A percentile compares a stretch with the other conserved stretches of the same genome.
Conservation (phyloP, 2,329 filamentous ascomycete genomes). For the Alternaria sp. region DNA sequence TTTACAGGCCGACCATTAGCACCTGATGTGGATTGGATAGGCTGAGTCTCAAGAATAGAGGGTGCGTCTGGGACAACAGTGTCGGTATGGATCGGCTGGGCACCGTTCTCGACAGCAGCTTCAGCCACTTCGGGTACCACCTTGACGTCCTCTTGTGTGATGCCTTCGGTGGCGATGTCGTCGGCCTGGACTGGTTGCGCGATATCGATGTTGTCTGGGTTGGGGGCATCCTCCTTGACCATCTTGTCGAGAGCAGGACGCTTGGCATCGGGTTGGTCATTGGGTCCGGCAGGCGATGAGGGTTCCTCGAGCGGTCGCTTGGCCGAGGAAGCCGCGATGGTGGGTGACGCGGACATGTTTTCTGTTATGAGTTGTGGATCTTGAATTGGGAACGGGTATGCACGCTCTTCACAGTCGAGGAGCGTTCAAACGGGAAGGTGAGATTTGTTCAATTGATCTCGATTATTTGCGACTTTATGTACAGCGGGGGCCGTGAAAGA, state of each 20-base stretch:
- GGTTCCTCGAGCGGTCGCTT: conserved; percentile 98
- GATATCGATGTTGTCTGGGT: conserved; percentile 57
- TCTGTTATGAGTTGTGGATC: conserved; percentile 36
- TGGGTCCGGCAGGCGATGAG: conserved; percentile 88
- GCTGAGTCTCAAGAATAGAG: conserved; percentile 60
- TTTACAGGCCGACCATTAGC: conserved; percentile 58
- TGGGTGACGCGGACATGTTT: conserved; percentile 56
- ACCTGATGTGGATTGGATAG: conserved; percentile 63
- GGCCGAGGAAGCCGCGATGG: conserved; percentile 65
- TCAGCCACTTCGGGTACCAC: conserved; percentile 30
- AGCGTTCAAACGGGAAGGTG: conserved; percentile 37
- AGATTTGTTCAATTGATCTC: conserved; percentile 48
- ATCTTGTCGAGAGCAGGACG: conserved; percentile 94
- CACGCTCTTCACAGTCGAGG: conserved; percentile 41
- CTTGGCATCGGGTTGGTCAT: conserved; percentile 96
- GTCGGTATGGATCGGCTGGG: conserved; percentile 71
- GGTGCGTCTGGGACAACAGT: conserved; percentile 70
- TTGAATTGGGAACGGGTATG: conserved; percentile 19
- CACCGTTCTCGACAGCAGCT: conserved; percentile 51
- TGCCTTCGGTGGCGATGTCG: conserved; percentile 40
- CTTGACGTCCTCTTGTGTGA: conserved; percentile 36
- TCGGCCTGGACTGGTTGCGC: conserved; percentile 46
- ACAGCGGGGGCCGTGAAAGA: conserved; percentile 81
- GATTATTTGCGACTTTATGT: conserved; percentile 59
- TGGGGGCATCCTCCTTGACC: conserved; percentile 66